Conservation (phyloP, 192 early-diverging fungal genomes). For the Rhizoclosmatium globosum region DNA sequence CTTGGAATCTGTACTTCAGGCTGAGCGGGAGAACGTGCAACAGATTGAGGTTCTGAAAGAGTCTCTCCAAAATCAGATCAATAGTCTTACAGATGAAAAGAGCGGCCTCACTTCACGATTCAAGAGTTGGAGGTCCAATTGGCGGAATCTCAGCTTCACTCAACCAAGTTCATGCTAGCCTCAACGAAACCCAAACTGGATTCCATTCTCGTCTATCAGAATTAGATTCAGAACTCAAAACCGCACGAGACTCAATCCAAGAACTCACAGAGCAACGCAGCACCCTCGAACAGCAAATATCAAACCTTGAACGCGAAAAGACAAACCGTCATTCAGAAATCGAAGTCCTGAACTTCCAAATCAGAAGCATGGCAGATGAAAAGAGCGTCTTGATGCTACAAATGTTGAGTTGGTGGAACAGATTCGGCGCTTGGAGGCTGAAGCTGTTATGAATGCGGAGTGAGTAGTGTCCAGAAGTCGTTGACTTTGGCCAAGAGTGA, state of each 20-base stretch:
- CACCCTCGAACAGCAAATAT: background rate
- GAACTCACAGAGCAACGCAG: background rate
- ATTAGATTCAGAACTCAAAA: background rate
- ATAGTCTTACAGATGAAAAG: too few species aligned
- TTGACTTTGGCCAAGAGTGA: background rate
- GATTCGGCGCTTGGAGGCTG: background rate
- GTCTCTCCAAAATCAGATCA: too few species aligned
- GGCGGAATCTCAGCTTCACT: too few species aligned
- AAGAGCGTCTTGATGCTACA: background rate
- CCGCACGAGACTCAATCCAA: background rate
- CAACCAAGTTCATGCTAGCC: too few species aligned
- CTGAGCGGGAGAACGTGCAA: background rate
- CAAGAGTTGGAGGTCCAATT: too few species aligned
- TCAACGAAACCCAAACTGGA: background rate
- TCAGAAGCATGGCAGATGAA: background rate
- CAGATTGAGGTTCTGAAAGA: too few species aligned
- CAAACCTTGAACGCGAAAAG: background rate
- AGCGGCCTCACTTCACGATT: too few species aligned
- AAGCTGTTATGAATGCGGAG: background rate
- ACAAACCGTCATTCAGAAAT: background rate
- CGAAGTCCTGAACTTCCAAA: background rate
- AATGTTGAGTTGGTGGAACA: background rate
- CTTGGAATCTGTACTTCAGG: background rate
- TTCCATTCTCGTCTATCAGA: background rate
- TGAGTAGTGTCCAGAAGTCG: background rate